Evolutionary conservation across 495 filamentous ascomycete genomes (phyloP), one percentile per base, ranked within the genome.

Genomic region (Penicillium antarcticum): DNA sequence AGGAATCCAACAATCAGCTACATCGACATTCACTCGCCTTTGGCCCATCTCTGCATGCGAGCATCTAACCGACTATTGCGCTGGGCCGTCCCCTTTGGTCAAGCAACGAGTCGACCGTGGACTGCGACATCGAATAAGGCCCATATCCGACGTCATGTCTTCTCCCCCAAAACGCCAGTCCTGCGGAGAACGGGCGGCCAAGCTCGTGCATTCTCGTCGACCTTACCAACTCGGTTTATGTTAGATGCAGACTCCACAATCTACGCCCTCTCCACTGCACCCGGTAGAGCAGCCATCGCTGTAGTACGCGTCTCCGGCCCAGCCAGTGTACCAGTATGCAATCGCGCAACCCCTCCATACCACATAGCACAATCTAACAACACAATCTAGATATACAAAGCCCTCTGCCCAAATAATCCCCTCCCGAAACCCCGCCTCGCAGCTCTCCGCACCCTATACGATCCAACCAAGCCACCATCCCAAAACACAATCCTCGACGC

Each of bases 231-330:
- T 11, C 42, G n/a, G 1, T 65, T 65, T 14, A 56, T 67, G 45
- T 47, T 66, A 32, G 66, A 70, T 52, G 60, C 57, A 0, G 68
- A 75, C 12, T 73, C 72, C 1, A 97, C 94, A 3, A 95, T 99
- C 13, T 97, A 92, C 62, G 94, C 95, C 0, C 75, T 97, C 3
- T 96, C 94, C 0, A 95, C 94, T 9, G 89, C 88, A 2, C 71
- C 88, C 12, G 92, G 95, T 6, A 83, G 80, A 68, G 89, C 91
- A 26, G 94, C 91, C 24, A 96, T 98, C 65, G 95, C 95, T 2
- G 84, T 97, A 8, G 85, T 98, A 35, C 81, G 94, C 29, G 76
- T 95, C 18, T 97, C 94, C 14, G 94, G 94, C 0, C 82, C 87
- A 21, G 84, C 81, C 18, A 91, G 87, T 70, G 67, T 80, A 43